Base-by-base conservation (phyloP, 2,329 filamentous ascomycete genomes). In the Fusarium verrucosum region DNA sequence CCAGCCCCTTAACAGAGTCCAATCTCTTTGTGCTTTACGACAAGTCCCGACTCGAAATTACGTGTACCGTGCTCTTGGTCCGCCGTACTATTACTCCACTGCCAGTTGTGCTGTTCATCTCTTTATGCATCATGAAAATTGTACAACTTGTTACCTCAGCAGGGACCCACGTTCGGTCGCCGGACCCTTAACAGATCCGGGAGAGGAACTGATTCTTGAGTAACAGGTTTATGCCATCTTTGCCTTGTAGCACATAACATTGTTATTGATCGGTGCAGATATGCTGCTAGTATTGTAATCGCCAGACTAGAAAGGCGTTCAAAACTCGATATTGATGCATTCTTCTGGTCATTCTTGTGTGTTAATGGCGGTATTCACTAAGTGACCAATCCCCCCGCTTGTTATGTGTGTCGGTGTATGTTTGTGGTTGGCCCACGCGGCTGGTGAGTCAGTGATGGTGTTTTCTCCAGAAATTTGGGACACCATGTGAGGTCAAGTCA, bases 1-100 rank as follows among this genome's bases (percentile, higher is more conserved):
- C 57, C 65, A 63, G 35, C 69, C 69, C 69, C 69, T 72, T 70
- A 70, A 65, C 58, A 62, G n/a, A 35, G 33, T 50, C 60, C 61
- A 69, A 72, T 71, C 57, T 70, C 68, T 28, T 69, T 68, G 38
- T 63, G 57, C 47, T 62, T 64, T 23, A 51, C 43, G 49, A 62
- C 41, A 49, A 67, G 59, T 62, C 40, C 55, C 42, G 46, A 36
- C 22, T 26, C 35, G 50, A 17, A 61, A 52, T 50, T 56, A 65
- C 66, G 58, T 36, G 68, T 72, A 72, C 54, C 55, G 8, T 49
- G 44, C 47, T 45, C 50, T 72, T 50, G 56, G 66, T 46, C 52
- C 41, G 50, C 69, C 69, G 69, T 44, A 67, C 19, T 5, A 3
- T 10, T n/a, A 10, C 46, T 19, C 56, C 50, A 51, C 63, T 55